Percentiles rank a stretch among this genome's conserved stretches.
Conservation (phyloP, 148 eudicot species). For the Camellia sinensis region DNA sequence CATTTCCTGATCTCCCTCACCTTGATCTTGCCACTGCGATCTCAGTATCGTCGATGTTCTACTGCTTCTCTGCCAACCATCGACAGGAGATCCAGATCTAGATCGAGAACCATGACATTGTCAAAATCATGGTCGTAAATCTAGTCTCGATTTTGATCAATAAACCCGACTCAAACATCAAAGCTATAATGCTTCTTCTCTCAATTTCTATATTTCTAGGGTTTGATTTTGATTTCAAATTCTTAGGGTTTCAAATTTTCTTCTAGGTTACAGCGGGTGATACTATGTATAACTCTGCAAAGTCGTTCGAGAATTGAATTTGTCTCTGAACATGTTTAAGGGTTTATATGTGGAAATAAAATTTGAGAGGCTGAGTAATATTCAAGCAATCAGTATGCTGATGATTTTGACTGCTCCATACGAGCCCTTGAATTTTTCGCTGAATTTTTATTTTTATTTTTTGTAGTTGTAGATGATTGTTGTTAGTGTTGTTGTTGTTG, state of each 20-base stretch:
- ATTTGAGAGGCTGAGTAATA: conserved; percentile 87
- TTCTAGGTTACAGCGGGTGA: conserved; percentile 67
- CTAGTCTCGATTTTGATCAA: too few species aligned
- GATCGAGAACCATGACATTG: too few species aligned
- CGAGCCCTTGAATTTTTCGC: conserved; percentile 55
- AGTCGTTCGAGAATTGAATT: conserved; percentile 73
- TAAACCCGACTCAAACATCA: conserved; percentile 57
- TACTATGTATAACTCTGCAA: conserved; percentile 72
- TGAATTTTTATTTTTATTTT: too few species aligned
- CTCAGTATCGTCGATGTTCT: too few species aligned
- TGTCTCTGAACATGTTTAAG: conserved; percentile 68
- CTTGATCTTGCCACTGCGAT: too few species aligned
- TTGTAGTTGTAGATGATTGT: too few species aligned
- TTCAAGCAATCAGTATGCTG: conserved; percentile 52
- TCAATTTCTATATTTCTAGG: not conserved
- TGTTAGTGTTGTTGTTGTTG: too few species aligned
- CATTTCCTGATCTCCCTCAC: too few species aligned
- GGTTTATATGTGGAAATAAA: conserved; percentile 89
- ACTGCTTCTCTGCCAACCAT: too few species aligned
- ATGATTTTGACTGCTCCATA: conserved; percentile 79
- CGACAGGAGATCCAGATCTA: too few species aligned
- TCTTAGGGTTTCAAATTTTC: not conserved
- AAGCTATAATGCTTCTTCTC: conserved; percentile 43
- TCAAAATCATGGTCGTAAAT: too few species aligned
- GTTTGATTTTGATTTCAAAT: not conserved